Evolutionary conservation across 371 early-diverging fungal species (phyloP).

Genomic region (Mortierella sp.): DNA sequence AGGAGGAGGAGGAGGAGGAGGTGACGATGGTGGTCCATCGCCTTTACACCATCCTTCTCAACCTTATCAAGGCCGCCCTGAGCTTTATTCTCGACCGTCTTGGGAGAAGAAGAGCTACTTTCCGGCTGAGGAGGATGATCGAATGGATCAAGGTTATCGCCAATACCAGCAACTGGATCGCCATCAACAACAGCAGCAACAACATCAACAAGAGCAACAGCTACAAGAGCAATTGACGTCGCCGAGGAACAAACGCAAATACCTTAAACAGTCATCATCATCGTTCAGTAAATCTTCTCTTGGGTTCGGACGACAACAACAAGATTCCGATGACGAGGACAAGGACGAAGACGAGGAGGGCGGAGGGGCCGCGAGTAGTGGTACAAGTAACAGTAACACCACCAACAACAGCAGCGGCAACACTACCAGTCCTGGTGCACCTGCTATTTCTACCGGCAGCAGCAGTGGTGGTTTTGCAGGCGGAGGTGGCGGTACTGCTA

Average conservation of each 20-base stretch:
- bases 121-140: neutral
- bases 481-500: neutral
- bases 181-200: neutral
- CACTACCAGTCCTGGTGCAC: neutral
- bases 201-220: neutral
- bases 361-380: neutral
- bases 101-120: neutral
- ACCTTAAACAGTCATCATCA: neutral
- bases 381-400: slow-evolving; percentile 2
- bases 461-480: too few relatives aligned
- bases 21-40: neutral
- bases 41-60: neutral
- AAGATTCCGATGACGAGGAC: neutral
- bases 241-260: slow-evolving; percentile 3
- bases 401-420: neutral
- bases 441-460: too few relatives aligned
- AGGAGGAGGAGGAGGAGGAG: neutral
- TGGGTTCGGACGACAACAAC: neutral
- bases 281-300: neutral
- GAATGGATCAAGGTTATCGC: neutral
- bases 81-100: neutral
- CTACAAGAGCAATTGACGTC: neutral
- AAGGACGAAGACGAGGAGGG: neutral
- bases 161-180: neutral
- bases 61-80: neutral